A percentile compares a stretch with the other conserved stretches of the same genome.
phyloP scores from a whole-genome alignment of 2,329 filamentous ascomycete species.

The Ceratocystis huliohia region DNA sequence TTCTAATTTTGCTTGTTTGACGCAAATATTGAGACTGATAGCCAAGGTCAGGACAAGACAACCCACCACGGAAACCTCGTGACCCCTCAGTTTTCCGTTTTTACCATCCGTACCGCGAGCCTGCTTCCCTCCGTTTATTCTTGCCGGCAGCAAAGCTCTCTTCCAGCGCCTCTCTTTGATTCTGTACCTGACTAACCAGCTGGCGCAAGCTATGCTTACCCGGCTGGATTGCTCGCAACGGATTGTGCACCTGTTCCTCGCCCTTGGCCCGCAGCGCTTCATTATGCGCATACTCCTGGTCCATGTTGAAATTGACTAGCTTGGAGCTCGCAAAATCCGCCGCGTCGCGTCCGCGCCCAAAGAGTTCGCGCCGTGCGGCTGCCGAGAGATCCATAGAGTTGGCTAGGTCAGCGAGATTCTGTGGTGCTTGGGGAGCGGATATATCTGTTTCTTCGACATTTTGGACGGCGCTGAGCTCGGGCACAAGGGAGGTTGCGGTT shows the following conservation, averaged over 20 bases:
- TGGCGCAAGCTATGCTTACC: constrained; percentile 76
- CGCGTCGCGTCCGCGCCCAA: constrained; percentile 52
- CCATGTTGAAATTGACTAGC: constrained; percentile 78
- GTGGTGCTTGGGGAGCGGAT: constrained; percentile 21
- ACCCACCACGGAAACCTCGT: background rate
- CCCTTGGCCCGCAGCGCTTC: constrained; percentile 59
- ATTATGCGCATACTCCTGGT: constrained; percentile 75
- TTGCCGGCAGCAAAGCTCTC: constrained; percentile 78
- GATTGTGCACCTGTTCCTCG: constrained; percentile 59
- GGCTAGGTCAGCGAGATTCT: constrained; percentile 41
- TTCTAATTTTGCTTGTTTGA: background rate
- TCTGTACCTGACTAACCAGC: constrained; percentile 69
- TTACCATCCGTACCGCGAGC: constrained; percentile 70
- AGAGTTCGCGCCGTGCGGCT: constrained; percentile 66
- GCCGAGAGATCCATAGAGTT: constrained; percentile 66
- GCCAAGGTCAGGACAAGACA: background rate
- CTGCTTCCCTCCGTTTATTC: constrained; percentile 69
- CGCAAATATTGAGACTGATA: background rate
- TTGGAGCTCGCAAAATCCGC: constrained; percentile 40
- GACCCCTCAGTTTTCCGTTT: background rate
- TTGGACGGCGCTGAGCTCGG: constrained; percentile 18
- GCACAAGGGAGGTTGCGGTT: constrained; percentile 26
- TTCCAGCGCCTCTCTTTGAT: constrained; percentile 75
- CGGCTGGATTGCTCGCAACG: constrained; percentile 72
- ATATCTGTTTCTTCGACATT: constrained; percentile 27